These are phyloP conservation scores for Botrytis medusae DNA, from an alignment of 2,329 filamentous ascomycete species.

Conservation along the genomic window DNA sequence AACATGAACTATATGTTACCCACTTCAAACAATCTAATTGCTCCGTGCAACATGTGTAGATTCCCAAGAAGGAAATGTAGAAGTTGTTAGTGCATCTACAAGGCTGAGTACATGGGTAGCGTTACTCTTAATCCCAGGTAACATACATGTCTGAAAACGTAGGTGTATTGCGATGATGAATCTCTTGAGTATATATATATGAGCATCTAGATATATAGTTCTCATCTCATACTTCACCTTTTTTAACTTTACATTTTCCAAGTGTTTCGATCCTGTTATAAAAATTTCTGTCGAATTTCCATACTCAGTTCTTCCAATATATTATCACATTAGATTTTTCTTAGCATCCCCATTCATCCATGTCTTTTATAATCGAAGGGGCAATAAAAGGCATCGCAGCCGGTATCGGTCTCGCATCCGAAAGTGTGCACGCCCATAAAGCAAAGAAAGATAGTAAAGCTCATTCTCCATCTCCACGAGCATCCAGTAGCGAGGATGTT, in stretches of 20 bases:
- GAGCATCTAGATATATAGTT: background rate
- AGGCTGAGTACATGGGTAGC: background rate
- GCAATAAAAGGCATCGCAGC: constrained; percentile 29
- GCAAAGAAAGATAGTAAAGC: background rate
- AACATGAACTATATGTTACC: too few relatives aligned
- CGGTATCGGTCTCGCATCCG: constrained; percentile 35
- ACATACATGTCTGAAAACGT: background rate
- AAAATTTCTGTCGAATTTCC: background rate
- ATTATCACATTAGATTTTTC: background rate
- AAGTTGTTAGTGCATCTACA: background rate
- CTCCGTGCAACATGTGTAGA: background rate
- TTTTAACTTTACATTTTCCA: background rate
- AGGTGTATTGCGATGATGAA: background rate
- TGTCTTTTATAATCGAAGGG: background rate
- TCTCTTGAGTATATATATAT: background rate
- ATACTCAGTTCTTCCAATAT: background rate
- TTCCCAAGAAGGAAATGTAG: background rate
- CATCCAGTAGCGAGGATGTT: background rate
- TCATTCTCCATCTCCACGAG: background rate
- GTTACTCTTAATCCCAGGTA: background rate
- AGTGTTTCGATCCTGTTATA: background rate
- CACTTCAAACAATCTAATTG: too few relatives aligned
- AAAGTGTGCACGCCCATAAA: constrained; percentile 25
- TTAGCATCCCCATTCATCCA: background rate
- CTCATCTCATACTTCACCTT: background rate